Evolutionary conservation across 768 basidiomycete species (phyloP), one percentile per base, ranked within the genome.

Genomic region (Agaricus blazei): DNA sequence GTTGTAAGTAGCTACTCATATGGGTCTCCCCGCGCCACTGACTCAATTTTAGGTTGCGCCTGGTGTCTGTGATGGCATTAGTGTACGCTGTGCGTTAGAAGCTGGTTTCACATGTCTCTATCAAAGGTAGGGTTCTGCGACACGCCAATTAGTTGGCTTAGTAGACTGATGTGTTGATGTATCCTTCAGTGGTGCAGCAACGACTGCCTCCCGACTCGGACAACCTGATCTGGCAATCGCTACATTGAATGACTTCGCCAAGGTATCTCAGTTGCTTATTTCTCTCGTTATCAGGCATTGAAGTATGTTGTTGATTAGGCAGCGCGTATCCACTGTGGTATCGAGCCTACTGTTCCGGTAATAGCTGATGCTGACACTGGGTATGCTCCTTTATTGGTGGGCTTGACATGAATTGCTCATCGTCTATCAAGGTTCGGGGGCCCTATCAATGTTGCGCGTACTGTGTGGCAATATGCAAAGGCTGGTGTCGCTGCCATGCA

Each of bases 361-460:
- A 89, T 90, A 58, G 88, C 87, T 1, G 88, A 90, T 60, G 88
- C 88, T 9, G 88, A 90, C 64, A 90, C 87, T 51, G 88, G 87
- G 83, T 84, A 67, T 11, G 73, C 49, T 28, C 7, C 29, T 14
- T 26, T 24, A 41, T 49, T 43, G 27, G 43, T 23, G 26, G 44
- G 12, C 9, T 2, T 5, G 3, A 8, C 12, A 9, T 26, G 19
- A 15, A 19, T 29, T 15, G 9, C 51, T 52, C 26, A 52, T 29
- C n/a, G 29, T 12, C 23, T 15, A 15, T 36, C 2, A 53, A 75
- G 73, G 15, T 89, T 89, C 59, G 88, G 88, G 59, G 88, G 88
- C 15, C 83, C 87, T 1, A 79, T 81, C 9, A 90, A 83, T 76
- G 81, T 90, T 28, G 85, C 85, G 9, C 85, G 87, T 38, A 90